Evolutionary conservation across 441 rosid genomes (phyloP).

Genomic region (Iberis amara): DNA sequence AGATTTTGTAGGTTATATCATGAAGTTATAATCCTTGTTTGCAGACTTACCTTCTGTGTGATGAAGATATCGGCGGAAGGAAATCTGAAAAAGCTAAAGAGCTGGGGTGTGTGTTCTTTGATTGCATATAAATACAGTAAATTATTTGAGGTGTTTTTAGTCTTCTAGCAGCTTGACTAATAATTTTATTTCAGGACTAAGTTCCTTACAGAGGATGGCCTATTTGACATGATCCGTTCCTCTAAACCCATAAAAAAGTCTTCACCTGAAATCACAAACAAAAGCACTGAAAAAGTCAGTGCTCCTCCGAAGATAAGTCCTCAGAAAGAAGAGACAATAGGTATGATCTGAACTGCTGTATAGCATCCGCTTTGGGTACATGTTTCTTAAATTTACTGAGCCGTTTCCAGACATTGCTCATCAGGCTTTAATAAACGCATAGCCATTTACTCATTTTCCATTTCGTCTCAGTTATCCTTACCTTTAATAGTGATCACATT

Average conservation of each 20-base stretch:
- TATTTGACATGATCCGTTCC: conserved; percentile 71
- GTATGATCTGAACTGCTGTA: conserved; percentile 34
- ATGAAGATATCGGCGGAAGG: conserved; percentile 85
- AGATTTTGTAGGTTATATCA: conserved; percentile 18
- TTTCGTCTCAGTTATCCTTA: conserved; percentile 12
- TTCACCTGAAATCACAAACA: conserved; percentile 36
- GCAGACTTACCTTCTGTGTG: conserved; percentile 92
- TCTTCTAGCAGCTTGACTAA: conserved; percentile 23
- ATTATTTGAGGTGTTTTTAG: conserved; percentile 21
- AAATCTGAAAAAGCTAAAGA: conserved; percentile 90
- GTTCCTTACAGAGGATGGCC: conserved; percentile 85
- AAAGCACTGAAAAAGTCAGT: conserved; percentile 35
- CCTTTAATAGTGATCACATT: conserved; percentile 19
- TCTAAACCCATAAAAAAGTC: conserved; percentile 48
- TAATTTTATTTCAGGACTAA: conserved; percentile 47
- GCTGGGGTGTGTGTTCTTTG: conserved; percentile 58
- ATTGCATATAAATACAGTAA: conserved; percentile 23
- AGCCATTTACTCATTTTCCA: neutral
- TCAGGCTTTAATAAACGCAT: conserved; percentile 16
- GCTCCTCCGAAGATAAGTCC: conserved; percentile 53
- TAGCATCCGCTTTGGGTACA: conserved; percentile 17
- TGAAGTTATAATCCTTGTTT: conserved; percentile 32
- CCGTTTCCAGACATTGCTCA: conserved; percentile 13
- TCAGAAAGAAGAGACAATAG: conserved; percentile 45
- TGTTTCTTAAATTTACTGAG: conserved; percentile 12